Evolutionary conservation across 2,329 filamentous ascomycete species (phyloP).

Genomic region (Macroventuria anomochaeta): DNA sequence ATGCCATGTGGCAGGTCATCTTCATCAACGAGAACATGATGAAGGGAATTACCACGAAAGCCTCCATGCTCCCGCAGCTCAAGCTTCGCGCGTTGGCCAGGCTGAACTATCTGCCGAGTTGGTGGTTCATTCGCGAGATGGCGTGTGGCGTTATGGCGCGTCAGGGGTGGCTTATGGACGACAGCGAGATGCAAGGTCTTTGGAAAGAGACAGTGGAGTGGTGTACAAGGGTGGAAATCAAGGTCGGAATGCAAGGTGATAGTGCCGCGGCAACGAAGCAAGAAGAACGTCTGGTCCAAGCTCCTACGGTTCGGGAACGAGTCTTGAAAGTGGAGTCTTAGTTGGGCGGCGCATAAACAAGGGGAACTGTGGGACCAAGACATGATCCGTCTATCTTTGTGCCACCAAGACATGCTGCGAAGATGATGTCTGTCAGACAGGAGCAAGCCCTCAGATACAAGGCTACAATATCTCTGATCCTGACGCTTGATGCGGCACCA

Average conservation of each 20-base stretch:
- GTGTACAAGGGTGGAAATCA: not conserved
- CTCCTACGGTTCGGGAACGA: not conserved
- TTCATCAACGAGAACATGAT: slow-evolving; percentile 10
- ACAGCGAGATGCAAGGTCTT: slow-evolving; percentile 14
- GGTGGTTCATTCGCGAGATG: slow-evolving; percentile 30
- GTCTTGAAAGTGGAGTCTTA: not conserved
- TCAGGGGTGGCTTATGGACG: slow-evolving; percentile 8
- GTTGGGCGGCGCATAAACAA: not conserved
- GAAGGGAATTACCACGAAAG: slow-evolving; percentile 6
- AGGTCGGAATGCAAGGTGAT: not conserved
- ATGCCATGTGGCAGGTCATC: slow-evolving; percentile 25
- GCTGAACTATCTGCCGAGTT: slow-evolving; percentile 29
- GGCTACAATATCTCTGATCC: too few species aligned
- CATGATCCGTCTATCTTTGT: too few species aligned
- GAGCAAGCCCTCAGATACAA: too few species aligned
- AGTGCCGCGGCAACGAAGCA: not conserved
- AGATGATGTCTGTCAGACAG: too few species aligned
- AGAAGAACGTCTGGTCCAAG: too few species aligned
- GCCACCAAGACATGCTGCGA: too few species aligned
- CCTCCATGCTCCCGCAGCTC: slow-evolving; percentile 13
- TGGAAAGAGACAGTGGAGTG: slow-evolving; percentile 10
- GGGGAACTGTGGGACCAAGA: too few species aligned
- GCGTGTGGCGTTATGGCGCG: not conserved
- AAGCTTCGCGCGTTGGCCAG: slow-evolving; percentile 26
- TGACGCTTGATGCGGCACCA: too few species aligned